phyloP scores from a whole-genome alignment of 2,329 filamentous ascomycete species.

The Lithohypha guttulata region DNA sequence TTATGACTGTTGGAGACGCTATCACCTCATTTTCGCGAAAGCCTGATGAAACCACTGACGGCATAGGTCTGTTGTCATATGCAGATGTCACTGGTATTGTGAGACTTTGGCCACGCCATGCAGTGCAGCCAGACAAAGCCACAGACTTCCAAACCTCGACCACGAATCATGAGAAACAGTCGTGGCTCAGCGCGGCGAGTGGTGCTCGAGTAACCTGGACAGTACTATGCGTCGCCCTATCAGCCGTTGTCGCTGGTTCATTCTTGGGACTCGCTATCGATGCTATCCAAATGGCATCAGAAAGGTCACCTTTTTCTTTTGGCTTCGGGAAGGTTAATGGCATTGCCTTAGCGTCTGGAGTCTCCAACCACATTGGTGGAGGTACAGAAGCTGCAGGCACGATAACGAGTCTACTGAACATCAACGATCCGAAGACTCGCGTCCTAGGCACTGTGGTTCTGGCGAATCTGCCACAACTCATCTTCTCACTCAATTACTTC shows the following conservation, averaged over 20 bases:
- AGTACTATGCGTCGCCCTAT: no score
- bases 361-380: not conserved
- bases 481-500: conserved; percentile 29
- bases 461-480: conserved; percentile 28
- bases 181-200: conserved; percentile 15
- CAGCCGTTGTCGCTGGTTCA: no score
- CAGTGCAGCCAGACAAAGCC: not conserved
- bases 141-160: not conserved
- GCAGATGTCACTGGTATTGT: conserved; percentile 3
- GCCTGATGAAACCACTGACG: conserved; percentile 24
- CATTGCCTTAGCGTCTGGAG: conserved; percentile 3
- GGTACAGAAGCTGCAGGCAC: conserved; percentile 14
- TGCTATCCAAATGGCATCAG: conserved; percentile 8
- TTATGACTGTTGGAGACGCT: conserved; percentile 25
- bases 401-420: conserved; percentile 15
- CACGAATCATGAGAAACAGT: not conserved
- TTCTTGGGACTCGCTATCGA: conserved; percentile 10
- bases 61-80: conserved; percentile 20
- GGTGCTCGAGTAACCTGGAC: conserved; percentile 12
- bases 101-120: not conserved
- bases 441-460: conserved; percentile 19
- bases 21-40: conserved; percentile 23
- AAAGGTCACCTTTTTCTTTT: no score
- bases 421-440: conserved; percentile 2
- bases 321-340: no score